Evolutionary conservation across 371 early-diverging fungal genomes (phyloP).

Genomic region (Mucor saturninus): DNA sequence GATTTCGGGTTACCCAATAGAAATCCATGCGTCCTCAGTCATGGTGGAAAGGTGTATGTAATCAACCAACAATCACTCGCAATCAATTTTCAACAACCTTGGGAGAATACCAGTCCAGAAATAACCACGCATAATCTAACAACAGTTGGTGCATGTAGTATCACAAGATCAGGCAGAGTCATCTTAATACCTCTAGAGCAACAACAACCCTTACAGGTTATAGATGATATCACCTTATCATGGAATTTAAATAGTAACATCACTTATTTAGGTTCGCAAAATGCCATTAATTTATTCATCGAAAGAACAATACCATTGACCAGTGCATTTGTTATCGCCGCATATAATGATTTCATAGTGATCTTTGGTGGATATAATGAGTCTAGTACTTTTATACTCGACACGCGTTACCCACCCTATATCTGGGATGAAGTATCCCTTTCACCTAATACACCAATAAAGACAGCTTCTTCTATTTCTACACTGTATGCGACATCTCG

Average conservation of each 20-base stretch:
- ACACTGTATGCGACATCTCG: slow-evolving; percentile 18
- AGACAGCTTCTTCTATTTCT: neutral
- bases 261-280: slow-evolving; percentile 12
- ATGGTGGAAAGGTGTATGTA: slow-evolving; percentile 1
- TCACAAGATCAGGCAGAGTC: slow-evolving; percentile 17
- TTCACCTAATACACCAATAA: neutral
- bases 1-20: slow-evolving; percentile 21
- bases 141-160: slow-evolving; percentile 5
- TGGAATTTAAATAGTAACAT: slow-evolving; percentile 6
- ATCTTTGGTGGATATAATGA: slow-evolving; percentile 3
- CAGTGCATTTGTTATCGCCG: neutral
- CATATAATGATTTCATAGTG: slow-evolving; percentile 13
- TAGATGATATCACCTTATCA: slow-evolving; percentile 3
- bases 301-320: neutral
- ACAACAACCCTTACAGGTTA: slow-evolving; percentile 6
- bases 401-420: slow-evolving; percentile 11
- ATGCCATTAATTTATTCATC: slow-evolving; percentile 7
- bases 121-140: neutral
- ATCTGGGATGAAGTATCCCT: slow-evolving; percentile 2
- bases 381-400: slow-evolving; percentile 16
- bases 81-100: slow-evolving; percentile 5
- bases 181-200: slow-evolving; percentile 3
- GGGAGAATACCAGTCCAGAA: neutral
- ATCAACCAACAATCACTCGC: slow-evolving; percentile 1
- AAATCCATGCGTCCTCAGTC: slow-evolving; percentile 9